Conservation (phyloP, 2,329 filamentous ascomycete genomes). For the Botryotinia globosa region DNA sequence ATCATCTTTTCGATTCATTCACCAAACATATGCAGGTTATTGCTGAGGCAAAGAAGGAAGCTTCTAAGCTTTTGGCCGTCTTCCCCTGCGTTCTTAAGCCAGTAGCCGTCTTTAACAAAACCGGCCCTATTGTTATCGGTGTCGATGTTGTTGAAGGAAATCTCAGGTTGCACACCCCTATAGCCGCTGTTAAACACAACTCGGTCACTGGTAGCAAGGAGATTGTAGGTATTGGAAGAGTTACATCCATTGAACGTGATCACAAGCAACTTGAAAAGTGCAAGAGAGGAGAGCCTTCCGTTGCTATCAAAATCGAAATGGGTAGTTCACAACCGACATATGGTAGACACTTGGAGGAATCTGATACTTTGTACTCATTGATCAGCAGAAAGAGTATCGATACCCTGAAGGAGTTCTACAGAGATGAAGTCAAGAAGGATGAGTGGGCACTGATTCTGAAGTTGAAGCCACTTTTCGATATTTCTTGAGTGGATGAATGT, state of each 20-base stretch:
- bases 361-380: constrained; percentile 80
- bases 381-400: constrained; percentile 89
- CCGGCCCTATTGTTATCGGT: constrained; percentile 88
- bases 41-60: constrained; percentile 89
- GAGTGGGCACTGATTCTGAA: constrained; percentile 96
- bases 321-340: constrained; percentile 89
- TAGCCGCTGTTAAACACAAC: constrained; percentile 82
- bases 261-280: constrained; percentile 91
- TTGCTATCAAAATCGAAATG: constrained; percentile 96
- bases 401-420: constrained; percentile 93
- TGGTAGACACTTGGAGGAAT: constrained; percentile 91
- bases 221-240: constrained; percentile 80
- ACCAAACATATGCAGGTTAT: constrained; percentile 90
- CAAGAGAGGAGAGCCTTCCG: constrained; percentile 96
- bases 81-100: constrained; percentile 92
- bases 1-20: constrained; percentile 96
- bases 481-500: constrained; percentile 43
- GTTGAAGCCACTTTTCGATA: constrained; percentile 91
- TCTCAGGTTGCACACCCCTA: constrained; percentile 81
- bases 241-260: constrained; percentile 95
- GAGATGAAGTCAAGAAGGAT: constrained; percentile 80
- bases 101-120: constrained; percentile 98
- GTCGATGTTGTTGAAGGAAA: constrained; percentile 93
- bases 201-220: constrained; percentile 77
- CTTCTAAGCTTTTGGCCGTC: constrained; percentile 90